Percentiles rank a stretch among this genome's conserved stretches.
Conservation (phyloP, 345 rosid species). For the Brassica nigra region DNA sequence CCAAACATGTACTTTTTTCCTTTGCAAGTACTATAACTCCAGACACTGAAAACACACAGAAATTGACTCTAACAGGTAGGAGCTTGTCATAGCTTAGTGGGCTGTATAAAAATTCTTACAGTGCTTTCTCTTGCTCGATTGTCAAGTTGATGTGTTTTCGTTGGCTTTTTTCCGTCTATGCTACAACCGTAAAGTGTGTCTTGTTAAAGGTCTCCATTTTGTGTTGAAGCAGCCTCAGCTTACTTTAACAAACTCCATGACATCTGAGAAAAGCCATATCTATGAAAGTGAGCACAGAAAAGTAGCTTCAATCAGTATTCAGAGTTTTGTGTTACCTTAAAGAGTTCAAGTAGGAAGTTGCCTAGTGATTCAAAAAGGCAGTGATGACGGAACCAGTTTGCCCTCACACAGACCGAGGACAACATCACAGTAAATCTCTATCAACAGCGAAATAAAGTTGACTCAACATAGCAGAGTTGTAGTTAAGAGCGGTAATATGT, state of each 20-base stretch:
- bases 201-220: neutral
- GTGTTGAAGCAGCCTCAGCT: neutral
- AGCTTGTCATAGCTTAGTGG: too few relatives aligned
- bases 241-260: neutral
- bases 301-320: neutral
- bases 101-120: too few relatives aligned
- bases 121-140: too few relatives aligned
- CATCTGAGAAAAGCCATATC: neutral
- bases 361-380: neutral
- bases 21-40: too few relatives aligned
- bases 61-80: too few relatives aligned
- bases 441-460: neutral
- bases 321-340: neutral
- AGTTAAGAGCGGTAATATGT: neutral
- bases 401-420: neutral
- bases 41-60: too few relatives aligned
- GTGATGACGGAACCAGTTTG: neutral
- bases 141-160: too few relatives aligned
- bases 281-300: neutral
- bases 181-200: neutral
- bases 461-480: neutral
- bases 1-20: too few relatives aligned
- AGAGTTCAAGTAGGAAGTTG: neutral
- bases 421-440: neutral
- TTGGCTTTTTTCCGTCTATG: neutral